Base-by-base conservation (phyloP, 805 yeast species). In the Metschnikowia sp. region DNA sequence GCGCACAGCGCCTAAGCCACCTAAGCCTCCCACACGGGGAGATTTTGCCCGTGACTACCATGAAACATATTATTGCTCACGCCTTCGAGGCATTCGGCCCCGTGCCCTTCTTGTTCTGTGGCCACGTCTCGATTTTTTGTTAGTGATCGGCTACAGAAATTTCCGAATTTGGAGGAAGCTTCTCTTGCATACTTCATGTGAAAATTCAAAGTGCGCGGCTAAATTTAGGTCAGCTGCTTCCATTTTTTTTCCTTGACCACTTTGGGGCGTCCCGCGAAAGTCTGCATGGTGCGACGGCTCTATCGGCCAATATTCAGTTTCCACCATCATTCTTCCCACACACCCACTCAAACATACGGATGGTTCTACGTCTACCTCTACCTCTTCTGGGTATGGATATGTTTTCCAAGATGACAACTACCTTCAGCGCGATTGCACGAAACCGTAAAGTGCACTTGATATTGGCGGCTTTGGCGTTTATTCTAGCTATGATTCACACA, bases 371-470 rank as follows among this genome's bases (percentile, higher is more conserved):
- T n/a, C 39, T 22, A 9, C 26, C 10, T 4, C 28, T 36, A 30
- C 34, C 34, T 36, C 29, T 18, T 28, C 19, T 37, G 10, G 12
- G 22, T 18, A 18, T 31, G n/a, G 31, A 28, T 18, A n/a, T n/a
- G 18, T 4, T 22, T 8, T 15, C 18, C 10, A 42, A 40, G 28
- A 18, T 48, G 45, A 26, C 31, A n/a, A 18, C 42, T 33, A 33
- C 19, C 15, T 10, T 44, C 32, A 22, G 40, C 8, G 41, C 46
- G 12, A 15, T 51, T 22, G 46, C 43, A 13, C 55, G 54, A 12
- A 48, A 49, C 40, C 44, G 56, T 10, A 53, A 45, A 19, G 41
- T 52, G 3, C 51, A 47, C 37, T 32, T 52, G n/a, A 28, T 49
- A 28, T 38, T 49, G 32, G 47, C 50, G 7, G 8, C 51, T 12